Evolutionary conservation across 78 protist species (phyloP).

Genomic region (Bodo saltans): DNA sequence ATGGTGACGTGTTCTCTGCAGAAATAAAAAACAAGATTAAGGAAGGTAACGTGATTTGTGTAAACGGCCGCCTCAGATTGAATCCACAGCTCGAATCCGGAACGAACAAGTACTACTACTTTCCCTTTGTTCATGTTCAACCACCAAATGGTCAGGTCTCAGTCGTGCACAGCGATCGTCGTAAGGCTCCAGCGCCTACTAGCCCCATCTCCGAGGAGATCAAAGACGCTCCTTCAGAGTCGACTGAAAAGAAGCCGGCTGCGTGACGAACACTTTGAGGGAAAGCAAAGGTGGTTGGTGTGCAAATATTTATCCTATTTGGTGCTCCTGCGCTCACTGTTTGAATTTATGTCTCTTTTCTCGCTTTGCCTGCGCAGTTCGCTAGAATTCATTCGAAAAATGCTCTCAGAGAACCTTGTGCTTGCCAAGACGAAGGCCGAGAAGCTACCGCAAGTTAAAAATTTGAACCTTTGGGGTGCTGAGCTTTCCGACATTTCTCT

Average conservation of each 20-base stretch:
- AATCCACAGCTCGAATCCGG: not conserved
- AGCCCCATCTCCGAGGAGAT: too few species aligned
- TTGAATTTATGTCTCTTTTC: too few species aligned
- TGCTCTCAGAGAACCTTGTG: slow-evolving; percentile 31
- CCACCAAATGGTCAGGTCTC: not conserved
- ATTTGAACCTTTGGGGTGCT: slow-evolving; percentile 63
- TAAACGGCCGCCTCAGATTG: not conserved
- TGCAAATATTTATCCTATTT: too few species aligned
- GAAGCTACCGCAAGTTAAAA: slow-evolving; percentile 24
- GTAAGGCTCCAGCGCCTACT: not conserved
- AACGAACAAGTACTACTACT: not conserved
- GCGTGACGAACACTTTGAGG: too few species aligned
- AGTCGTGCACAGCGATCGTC: not conserved
- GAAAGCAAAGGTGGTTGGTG: too few species aligned
- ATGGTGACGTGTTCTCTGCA: not conserved
- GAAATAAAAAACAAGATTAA: not conserved
- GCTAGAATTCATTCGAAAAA: too few species aligned
- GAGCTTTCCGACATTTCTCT: slow-evolving; percentile 48
- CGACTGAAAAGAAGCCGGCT: too few species aligned
- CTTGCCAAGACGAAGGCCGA: slow-evolving; percentile 31
- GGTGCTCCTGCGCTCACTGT: too few species aligned
- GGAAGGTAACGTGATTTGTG: not conserved
- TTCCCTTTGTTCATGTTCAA: not conserved
- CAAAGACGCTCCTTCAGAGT: too few species aligned
- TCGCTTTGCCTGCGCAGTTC: too few species aligned